phyloP scores from a whole-genome alignment of 139 green algal species.

The Marvania coccoides region DNA sequence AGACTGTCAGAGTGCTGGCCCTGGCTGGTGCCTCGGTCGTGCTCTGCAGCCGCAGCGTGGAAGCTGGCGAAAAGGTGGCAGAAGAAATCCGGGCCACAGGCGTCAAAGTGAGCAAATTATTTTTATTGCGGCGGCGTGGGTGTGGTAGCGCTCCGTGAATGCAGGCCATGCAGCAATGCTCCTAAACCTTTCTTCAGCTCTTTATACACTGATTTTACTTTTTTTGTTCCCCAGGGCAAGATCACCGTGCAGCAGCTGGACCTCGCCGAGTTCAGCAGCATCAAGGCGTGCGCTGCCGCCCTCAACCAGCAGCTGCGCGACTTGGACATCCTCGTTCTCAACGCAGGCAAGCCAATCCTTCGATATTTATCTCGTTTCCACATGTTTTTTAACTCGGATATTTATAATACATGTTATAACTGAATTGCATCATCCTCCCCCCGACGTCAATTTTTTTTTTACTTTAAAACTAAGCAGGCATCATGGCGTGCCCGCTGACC shows the following conservation, averaged over 20 bases:
- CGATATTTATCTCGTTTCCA: too few relatives aligned
- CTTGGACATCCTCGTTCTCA: constrained; percentile 6
- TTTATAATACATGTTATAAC: too few relatives aligned
- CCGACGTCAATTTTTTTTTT: too few relatives aligned
- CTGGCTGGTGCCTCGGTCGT: constrained; percentile 9
- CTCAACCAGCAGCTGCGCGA: background rate
- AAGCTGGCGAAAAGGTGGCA: constrained; percentile 8
- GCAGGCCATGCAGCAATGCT: background rate
- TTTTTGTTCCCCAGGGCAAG: constrained; percentile 2
- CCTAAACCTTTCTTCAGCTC: background rate
- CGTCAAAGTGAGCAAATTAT: background rate
- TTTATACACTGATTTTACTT: background rate
- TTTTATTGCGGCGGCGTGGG: background rate
- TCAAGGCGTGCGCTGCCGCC: background rate
- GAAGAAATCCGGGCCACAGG: background rate
- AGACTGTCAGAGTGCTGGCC: constrained; percentile 15
- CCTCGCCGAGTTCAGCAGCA: constrained; percentile 16
- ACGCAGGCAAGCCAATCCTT: too few relatives aligned
- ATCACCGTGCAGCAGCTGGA: constrained; percentile 28
- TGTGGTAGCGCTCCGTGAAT: background rate
- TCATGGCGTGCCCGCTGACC: constrained; percentile 29
- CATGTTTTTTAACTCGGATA: too few relatives aligned
- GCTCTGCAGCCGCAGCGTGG: constrained; percentile 10
- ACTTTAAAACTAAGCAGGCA: constrained; percentile 22
- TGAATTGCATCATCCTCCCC: too few relatives aligned